Evolutionary conservation across 2,329 filamentous ascomycete genomes (phyloP), one percentile per base, ranked within the genome.

Genomic region (Trichoderma afroharzianum): DNA sequence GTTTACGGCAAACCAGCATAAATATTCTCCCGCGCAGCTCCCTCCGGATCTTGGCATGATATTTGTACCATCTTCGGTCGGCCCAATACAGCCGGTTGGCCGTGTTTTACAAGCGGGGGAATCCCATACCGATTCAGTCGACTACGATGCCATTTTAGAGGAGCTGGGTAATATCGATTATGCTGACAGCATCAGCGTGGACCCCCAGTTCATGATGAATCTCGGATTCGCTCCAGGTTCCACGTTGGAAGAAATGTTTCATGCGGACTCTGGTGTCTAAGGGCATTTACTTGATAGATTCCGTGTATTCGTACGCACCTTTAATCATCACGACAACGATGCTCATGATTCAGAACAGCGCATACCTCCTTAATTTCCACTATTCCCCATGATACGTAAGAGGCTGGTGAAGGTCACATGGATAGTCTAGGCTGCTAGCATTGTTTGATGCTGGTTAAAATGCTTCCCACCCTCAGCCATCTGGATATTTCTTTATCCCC

Each of bases 121-220:
- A 15, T 33, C 36, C 2, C 28, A 69, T 5, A 21, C 36, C 30
- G 57, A 61, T 30, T 26, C 30, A 12, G 28, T 62, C 12, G 67
- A 69, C 30, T 69, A 69, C 30, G 67, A 69, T 24, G 57, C 67
- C 28, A 69, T 69, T n/a, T 28, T 69, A 7, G 67, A 69, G 57
- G 67, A 69, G 33, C 67, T 69, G 14, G 67, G 67, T n/a, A 53
- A 62, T 5, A 69, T 69, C 14, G 67, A 69, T 8, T 69, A 69
- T 32, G 28, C 39, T 36, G 67, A 69, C n/a, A 69, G 67, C 8
- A 62, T 61, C n/a, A 57, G 50, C 9, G 36, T 69, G 39, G 67
- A 69, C 15, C 57, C 67, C 36, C 67, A 69, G 57, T 69, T 69
- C 21, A 69, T 69, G 67, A 62, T 36, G 67, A 69, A 69, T 33